Base-by-base conservation (phyloP, 768 basidiomycete species). In the Boletus eberwhitei region DNA sequence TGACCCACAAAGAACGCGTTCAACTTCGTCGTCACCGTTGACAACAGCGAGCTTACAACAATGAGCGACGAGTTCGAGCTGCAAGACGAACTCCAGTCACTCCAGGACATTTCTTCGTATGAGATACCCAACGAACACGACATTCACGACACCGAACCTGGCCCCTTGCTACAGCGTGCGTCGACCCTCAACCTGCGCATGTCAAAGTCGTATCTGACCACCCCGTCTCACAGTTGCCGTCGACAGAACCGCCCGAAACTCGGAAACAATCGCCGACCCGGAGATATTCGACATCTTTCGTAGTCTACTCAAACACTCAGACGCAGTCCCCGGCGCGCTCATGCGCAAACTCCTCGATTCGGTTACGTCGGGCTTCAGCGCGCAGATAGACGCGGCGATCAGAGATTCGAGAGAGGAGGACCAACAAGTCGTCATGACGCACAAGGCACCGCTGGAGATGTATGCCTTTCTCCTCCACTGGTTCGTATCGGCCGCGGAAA, bases 401-500 rank as follows among this genome's bases (percentile, higher is more conserved):
- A 80, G 79, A 49, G 90, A 93, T 59, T 71, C 90, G 24, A 85
- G 89, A 9, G 74, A 80, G 7, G 90, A 87, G 26, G 82, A 87
- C 46, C 80, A 85, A 54, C 77, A 87, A 53, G 75, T 77, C 2
- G 78, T 81, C 62, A 70, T 79, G 58, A 64, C 75, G 0, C 93
- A 93, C 70, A 90, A 87, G 68, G 59, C 67, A 4, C 83, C 92
- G 0, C 77, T 99, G 55, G 97, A 98, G 69, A 86, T 90, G 78
- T 98, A 92, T 69, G 89, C 88, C 8, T 98, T 98, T 68, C 75
- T 98, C 24, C 72, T 97, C n/a, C 79, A 86, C 56, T 98, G 94
- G 94, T 95, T 95, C 66, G 88, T 91, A 16, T 73, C 75, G 12
- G 85, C 85, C 0, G 88, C 86, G 2, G 93, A 96, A 71, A 88